Percentiles rank a stretch among this genome's conserved stretches.
phyloP scores from a whole-genome alignment of 1,284 basidiomycete species.

The Hymenochaete sp. region DNA sequence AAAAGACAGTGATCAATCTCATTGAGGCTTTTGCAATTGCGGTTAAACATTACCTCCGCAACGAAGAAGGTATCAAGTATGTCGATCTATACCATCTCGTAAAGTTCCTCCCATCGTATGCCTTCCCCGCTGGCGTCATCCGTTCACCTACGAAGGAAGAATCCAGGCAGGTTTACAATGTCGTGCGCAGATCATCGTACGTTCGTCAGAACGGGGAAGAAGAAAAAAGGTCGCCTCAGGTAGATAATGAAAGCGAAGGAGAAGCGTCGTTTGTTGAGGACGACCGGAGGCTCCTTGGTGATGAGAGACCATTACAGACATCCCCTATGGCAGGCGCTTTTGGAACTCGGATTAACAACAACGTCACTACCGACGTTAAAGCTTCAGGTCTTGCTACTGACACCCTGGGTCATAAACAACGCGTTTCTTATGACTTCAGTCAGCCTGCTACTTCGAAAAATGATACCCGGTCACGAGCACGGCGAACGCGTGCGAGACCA shows the following conservation, averaged over 20 bases:
- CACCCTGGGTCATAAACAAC: background rate
- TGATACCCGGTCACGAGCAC: background rate
- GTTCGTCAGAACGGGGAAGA: background rate
- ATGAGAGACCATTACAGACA: no score
- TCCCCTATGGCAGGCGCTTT: no score
- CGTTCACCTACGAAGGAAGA: conserved; percentile 24
- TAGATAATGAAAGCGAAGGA: background rate
- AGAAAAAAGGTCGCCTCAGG: background rate
- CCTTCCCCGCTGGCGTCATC: conserved; percentile 47
- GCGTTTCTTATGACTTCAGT: conserved; percentile 8
- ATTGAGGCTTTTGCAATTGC: conserved; percentile 45
- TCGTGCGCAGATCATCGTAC: conserved; percentile 7
- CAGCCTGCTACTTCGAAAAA: conserved; percentile 8
- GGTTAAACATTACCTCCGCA: conserved; percentile 50
- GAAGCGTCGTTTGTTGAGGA: conserved; percentile 1
- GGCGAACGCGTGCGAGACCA: background rate
- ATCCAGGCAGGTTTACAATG: conserved; percentile 8
- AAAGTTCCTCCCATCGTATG: conserved; percentile 61
- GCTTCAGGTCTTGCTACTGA: background rate
- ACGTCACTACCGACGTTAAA: background rate
- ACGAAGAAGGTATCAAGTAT: conserved; percentile 52
- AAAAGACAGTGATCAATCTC: conserved; percentile 55
- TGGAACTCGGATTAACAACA: no score
- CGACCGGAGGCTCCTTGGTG: no score
- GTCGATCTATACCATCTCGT: conserved; percentile 58